These are phyloP conservation scores for Penicillium sp. DNA, from an alignment of 2,329 filamentous ascomycete species.

Conservation along the genomic window DNA sequence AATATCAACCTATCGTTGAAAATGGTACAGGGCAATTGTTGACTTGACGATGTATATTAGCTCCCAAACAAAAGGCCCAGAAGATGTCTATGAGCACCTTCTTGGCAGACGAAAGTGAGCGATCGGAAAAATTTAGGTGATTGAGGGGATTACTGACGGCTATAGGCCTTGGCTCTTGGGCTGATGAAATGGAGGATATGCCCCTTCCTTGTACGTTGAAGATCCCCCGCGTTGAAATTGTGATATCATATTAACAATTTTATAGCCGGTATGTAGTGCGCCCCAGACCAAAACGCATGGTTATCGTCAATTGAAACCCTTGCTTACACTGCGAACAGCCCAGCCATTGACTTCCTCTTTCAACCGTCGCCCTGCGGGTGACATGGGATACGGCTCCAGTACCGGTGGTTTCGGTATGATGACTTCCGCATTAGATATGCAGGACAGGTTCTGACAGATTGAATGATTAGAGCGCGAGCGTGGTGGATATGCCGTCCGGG, in stretches of 20 bases:
- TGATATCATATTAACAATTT: slow-evolving; percentile 15
- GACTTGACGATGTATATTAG: neutral
- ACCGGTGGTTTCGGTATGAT: slow-evolving; percentile 31
- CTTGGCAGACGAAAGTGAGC: slow-evolving; percentile 85
- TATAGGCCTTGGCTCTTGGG: slow-evolving; percentile 83
- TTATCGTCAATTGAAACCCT: slow-evolving; percentile 4
- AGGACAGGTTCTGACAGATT: slow-evolving; percentile 15
- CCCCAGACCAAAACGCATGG: neutral
- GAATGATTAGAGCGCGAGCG: slow-evolving; percentile 36
- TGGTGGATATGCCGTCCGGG: slow-evolving; percentile 49
- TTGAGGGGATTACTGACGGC: slow-evolving; percentile 28
- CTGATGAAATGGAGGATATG: slow-evolving; percentile 94
- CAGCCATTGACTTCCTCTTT: slow-evolving; percentile 48
- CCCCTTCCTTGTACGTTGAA: slow-evolving; percentile 66
- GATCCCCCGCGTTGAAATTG: slow-evolving; percentile 10
- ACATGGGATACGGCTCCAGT: slow-evolving; percentile 37
- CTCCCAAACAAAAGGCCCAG: slow-evolving; percentile 88
- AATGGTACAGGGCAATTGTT: slow-evolving; percentile 1
- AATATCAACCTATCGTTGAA: neutral
- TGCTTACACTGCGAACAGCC: slow-evolving; percentile 30
- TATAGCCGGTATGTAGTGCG: slow-evolving; percentile 34
- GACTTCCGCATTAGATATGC: neutral
- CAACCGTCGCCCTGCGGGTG: slow-evolving; percentile 51
- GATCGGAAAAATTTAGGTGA: slow-evolving; percentile 5
- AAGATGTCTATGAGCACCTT: slow-evolving; percentile 98